Percentiles rank a stretch among this genome's conserved stretches.
These are phyloP conservation scores for Cladophialophora psammophila DNA, from an alignment of 2,329 filamentous ascomycete species.

Conservation along the genomic window DNA sequence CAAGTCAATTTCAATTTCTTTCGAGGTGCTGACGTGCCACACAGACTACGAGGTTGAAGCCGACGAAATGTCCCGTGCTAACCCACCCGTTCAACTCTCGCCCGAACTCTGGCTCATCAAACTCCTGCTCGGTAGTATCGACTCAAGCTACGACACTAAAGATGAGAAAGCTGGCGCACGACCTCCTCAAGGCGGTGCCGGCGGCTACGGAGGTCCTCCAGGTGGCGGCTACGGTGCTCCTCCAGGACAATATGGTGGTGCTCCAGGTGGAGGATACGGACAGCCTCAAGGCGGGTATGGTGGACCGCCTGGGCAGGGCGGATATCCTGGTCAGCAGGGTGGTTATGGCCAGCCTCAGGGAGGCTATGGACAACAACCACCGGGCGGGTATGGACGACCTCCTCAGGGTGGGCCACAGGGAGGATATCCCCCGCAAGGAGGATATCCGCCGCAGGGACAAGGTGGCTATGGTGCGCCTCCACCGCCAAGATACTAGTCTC, in stretches of 20 bases:
- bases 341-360: conserved; percentile 46
- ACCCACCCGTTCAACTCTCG: conserved; percentile 68
- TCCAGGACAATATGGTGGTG: conserved; percentile 37
- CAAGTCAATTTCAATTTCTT: not conserved
- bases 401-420: conserved; percentile 37
- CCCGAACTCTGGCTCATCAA: conserved; percentile 73
- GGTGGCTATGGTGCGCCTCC: conserved; percentile 33
- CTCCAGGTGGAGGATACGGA: conserved; percentile 46
- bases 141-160: conserved; percentile 70
- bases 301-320: conserved; percentile 38
- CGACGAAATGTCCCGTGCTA: conserved; percentile 68
- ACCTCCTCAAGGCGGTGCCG: conserved; percentile 37
- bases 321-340: conserved; percentile 42
- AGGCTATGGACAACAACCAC: conserved; percentile 37
- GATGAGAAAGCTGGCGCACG: conserved; percentile 63
- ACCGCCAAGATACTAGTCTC: conserved; percentile 31
- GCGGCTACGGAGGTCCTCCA: conserved; percentile 43
- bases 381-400: conserved; percentile 40
- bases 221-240: conserved; percentile 32
- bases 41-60: conserved; percentile 72
- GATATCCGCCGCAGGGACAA: conserved; percentile 40
- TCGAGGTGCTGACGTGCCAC: not conserved
- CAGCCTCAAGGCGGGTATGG: conserved; percentile 34
- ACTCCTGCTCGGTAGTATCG: conserved; percentile 71
- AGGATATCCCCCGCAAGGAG: conserved; percentile 43